These are phyloP conservation scores for Triangularia setosa DNA, from an alignment of 2,329 filamentous ascomycete genomes.

Conservation along the genomic window DNA sequence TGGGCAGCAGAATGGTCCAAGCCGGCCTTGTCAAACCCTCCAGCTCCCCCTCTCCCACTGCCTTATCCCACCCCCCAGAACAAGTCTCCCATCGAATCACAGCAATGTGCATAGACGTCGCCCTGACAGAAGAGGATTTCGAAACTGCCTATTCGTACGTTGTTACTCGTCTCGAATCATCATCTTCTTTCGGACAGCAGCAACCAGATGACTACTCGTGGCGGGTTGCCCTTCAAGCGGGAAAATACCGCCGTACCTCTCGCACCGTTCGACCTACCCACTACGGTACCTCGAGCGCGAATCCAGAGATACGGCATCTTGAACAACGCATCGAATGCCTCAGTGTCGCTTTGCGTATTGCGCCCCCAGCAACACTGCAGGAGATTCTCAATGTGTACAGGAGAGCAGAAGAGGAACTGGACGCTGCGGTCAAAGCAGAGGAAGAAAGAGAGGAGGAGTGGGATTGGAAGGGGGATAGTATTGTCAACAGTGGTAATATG, in stretches of 20 bases:
- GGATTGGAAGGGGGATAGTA: conserved; percentile 59
- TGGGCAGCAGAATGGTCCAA: conserved; percentile 63
- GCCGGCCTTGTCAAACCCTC: conserved; percentile 47
- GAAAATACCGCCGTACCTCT: conserved; percentile 61
- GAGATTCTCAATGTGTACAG: conserved; percentile 73
- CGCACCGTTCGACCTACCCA: conserved; percentile 55
- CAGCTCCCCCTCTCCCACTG: conserved; percentile 10
- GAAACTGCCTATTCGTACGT: conserved; percentile 85
- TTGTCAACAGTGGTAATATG: conserved; percentile 43
- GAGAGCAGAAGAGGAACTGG: conserved; percentile 73
- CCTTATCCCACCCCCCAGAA: conserved; percentile 23
- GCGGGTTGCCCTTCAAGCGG: conserved; percentile 74
- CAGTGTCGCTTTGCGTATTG: conserved; percentile 69
- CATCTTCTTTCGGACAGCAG: conserved; percentile 7
- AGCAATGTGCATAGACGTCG: conserved; percentile 76
- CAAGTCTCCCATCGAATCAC: conserved; percentile 53
- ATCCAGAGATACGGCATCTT: conserved; percentile 64
- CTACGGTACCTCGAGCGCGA: conserved; percentile 55
- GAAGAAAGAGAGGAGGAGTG: conserved; percentile 65
- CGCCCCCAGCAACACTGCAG: conserved; percentile 64
- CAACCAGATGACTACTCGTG: conserved; percentile 69
- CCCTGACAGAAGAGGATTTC: conserved; percentile 72
- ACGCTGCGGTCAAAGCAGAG: conserved; percentile 62
- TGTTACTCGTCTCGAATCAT: conserved; percentile 57
- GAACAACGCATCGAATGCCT: conserved; percentile 80